Base-by-base conservation (phyloP, 805 yeast species). In the Candida hungchunana region DNA sequence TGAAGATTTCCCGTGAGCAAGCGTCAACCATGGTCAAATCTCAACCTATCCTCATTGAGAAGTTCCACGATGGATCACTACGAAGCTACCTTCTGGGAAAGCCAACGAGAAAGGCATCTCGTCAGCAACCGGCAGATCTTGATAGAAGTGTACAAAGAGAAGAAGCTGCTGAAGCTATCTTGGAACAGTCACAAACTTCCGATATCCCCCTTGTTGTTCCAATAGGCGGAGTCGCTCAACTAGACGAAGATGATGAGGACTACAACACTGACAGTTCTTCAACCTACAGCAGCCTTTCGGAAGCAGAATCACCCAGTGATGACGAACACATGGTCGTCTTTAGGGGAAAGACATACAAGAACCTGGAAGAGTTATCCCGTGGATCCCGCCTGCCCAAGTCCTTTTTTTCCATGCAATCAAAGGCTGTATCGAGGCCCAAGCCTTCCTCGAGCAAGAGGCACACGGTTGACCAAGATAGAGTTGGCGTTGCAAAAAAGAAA, bases 51-150 rank as follows among this genome's bases (percentile, higher is more conserved):
- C 42, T 47, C 34, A 48, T 44, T 36, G 55, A 43, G 16, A 53
- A 42, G 54, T 59, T 43, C 45, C 63, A 42, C 48, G 46, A 42
- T 43, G 54, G 48, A 27, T 48, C 43, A 28, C 42, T 49, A 20
- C 20, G 31, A n/a, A n/a, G 21, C 14, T 32, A 26, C n/a, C 36
- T 31, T 12, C 13, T 13, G 9, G 31, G 26, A 18, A 23, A 17
- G 21, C 6, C 14, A 20, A 11, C 6, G 15, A 30, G 34, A 46
- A 26, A 13, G 42, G 36, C 33, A 35, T 44, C 26, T 20, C 23
- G 10, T 20, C 23, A 8, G 8, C 23, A 20, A 20, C 23, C 8
- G 8, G 11, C 23, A 11, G 23, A 20, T 20, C 8, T 20, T 8
- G 11, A 20, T 20, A 20, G 23, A 8, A 11, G 11, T 11, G 8